Base-by-base conservation (phyloP, 2,329 filamentous ascomycete genomes). In the Mycocentrospora acerina region DNA sequence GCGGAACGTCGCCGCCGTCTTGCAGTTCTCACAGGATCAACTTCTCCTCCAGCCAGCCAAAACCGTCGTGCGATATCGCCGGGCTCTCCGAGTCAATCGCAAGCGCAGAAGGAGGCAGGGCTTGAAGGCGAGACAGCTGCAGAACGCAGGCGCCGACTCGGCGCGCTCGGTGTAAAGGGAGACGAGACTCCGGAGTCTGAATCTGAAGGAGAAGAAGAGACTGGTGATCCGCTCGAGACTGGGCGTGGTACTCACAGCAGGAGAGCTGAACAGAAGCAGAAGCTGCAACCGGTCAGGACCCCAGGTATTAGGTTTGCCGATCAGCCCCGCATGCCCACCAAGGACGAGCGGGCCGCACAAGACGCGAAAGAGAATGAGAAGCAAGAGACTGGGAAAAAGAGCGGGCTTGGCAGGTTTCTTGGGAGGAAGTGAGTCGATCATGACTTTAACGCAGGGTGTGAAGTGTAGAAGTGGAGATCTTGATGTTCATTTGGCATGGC, bases 141-240 rank as follows among this genome's bases (percentile, higher is more conserved):
- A 0, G 88, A 91, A 65, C 75, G 84, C 40, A 77, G 85, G 27
- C 75, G 88, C 36, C 79, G 88, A 53, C 81, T 89, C 54, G 86
- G 86, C 1, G 88, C 87, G 1, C 70, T 91, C 2, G 86, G 86
- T 8, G 72, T 86, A 16, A 52, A 53, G 16, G 45, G 53, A 10
- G 55, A 60, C 16, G 44, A 59, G 6, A 44, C 53, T 1, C 51
- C 57, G 3, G 59, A 59, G 15, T 62, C 59, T 1, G 61, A 64
- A 8, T 60, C 55, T 7, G 62, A 66, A 14, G 57, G 53, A 13
- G 62, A 67, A 22, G 62, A 64, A 38, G 52, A 41, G 4, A 53
- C 37, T 13, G 62, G 62, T 11, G 62, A 66, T 34, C 63, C 62
- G 13, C 49, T 64, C 15, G 60, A 60, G 37, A 67, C 60, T 10